A percentile compares a stretch with the other conserved stretches of the same genome.
Evolutionary conservation across 2,329 filamentous ascomycete species (phyloP).

Genomic region (Penicillium sp.): DNA sequence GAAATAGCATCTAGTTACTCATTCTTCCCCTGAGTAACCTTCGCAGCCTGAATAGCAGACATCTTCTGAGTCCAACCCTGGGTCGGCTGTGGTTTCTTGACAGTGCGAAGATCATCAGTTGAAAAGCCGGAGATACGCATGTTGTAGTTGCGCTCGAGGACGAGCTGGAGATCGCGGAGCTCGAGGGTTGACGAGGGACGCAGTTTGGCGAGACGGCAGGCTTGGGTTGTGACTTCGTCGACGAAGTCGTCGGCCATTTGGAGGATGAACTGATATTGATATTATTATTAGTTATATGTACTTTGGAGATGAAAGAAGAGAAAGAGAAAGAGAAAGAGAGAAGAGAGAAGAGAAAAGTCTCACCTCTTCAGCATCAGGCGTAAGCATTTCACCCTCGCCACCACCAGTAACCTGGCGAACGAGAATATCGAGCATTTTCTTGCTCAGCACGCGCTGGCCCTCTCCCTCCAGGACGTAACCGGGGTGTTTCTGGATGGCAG

Average conservation of each 20-base stretch:
- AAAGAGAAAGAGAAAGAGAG: too few relatives aligned
- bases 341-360: slow-evolving; percentile 26
- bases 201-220: slow-evolving; percentile 89
- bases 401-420: slow-evolving; percentile 88
- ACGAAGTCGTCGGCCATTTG: slow-evolving; percentile 91
- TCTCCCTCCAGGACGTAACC: slow-evolving; percentile 86
- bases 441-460: slow-evolving; percentile 88
- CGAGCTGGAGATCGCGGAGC: slow-evolving; percentile 77
- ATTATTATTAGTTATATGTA: neutral
- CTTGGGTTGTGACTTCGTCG: slow-evolving; percentile 79
- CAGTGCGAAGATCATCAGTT: slow-evolving; percentile 88
- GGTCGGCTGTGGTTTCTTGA: slow-evolving; percentile 87
- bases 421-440: slow-evolving; percentile 94
- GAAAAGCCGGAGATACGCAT: slow-evolving; percentile 92
- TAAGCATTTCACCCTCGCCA: slow-evolving; percentile 70
- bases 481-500: slow-evolving; percentile 75
- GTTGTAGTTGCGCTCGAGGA: slow-evolving; percentile 81
- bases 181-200: slow-evolving; percentile 87
- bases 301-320: neutral
- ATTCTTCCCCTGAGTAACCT: slow-evolving; percentile 55
- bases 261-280: slow-evolving; percentile 73
- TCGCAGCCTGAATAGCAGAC: slow-evolving; percentile 91
- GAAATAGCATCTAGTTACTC: too few relatives aligned
- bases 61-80: slow-evolving; percentile 93
- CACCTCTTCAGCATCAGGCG: slow-evolving; percentile 95